Evolutionary conservation across 2,329 filamentous ascomycete genomes (phyloP), one percentile per base, ranked within the genome.

Genomic region (Neofusicoccum sp.): DNA sequence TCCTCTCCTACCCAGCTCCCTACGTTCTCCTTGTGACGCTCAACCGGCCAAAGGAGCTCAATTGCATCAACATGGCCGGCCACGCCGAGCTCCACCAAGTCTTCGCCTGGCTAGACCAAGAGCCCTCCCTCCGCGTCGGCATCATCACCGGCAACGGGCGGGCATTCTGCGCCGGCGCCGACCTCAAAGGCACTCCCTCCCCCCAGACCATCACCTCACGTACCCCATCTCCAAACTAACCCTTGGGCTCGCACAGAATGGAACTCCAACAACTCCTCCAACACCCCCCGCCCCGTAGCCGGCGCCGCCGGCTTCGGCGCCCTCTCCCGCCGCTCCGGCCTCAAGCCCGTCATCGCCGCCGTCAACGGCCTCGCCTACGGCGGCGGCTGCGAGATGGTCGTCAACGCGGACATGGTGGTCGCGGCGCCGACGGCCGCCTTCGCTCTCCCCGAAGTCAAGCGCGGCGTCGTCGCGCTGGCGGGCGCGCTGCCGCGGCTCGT

Each of bases 271-370:
- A 47, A 57, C 26, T 30, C 38, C 3, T 53, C 49, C 16, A 24
- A 40, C 12, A 28, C 41, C n/a, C 34, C 53, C n/a, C 53, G 31
- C 24, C 44, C 34, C 9, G 4, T 6, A 1, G 12, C 45, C 26
- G 6, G 5, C n/a, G 28, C 33, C 6, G 40, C 53, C 11, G 85
- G 84, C 0, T 84, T 86, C 67, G 80, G 76, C 38, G 85, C 83
- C 0, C 68, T 88, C 12, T 84, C 81, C 41, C 75, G 81, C 41
- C 76, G 86, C 11, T 71, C 71, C 11, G 85, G 86, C 0, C 86
- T 84, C 75, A 86, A 86, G 70, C 84, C 84, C 1, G 77, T 86
- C 47, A 83, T 86, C 68, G 83, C 82, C 7, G 84, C 84, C 2
- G 82, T 85, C 3, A 86, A 86, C 70, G 84, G 84, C 0, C 78